Percentiles rank a stretch among this genome's conserved stretches.
Evolutionary conservation across 2,329 filamentous ascomycete genomes (phyloP).

Genomic region (Lasiodiplodia sp.): DNA sequence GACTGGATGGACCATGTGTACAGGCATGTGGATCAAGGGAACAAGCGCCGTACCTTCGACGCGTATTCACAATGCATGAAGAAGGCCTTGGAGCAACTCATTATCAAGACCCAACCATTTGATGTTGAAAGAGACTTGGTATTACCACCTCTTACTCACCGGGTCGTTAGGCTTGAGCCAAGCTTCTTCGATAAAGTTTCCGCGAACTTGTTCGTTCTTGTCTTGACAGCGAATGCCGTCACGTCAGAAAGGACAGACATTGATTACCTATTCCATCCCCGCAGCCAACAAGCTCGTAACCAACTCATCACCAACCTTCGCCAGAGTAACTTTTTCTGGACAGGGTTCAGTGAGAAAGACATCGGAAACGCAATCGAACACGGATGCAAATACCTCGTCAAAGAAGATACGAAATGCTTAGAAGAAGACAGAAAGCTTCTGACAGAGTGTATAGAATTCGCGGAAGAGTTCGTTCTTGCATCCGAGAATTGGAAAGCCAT

Average conservation of each 20-base stretch:
- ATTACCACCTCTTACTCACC: constrained; percentile 76
- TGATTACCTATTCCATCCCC: constrained; percentile 88
- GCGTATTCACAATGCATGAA: constrained; percentile 66
- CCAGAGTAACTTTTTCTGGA: constrained; percentile 86
- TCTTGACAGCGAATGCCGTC: constrained; percentile 84
- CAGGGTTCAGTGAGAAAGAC: constrained; percentile 72
- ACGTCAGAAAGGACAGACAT: constrained; percentile 83
- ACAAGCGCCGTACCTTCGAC: constrained; percentile 62
- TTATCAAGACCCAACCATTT: constrained; percentile 78
- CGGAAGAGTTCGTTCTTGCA: constrained; percentile 61
- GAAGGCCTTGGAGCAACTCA: constrained; percentile 76
- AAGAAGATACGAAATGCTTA: constrained; percentile 66
- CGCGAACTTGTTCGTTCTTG: constrained; percentile 83
- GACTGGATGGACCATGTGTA: constrained; percentile 78
- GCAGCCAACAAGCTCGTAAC: constrained; percentile 71
- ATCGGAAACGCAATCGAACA: constrained; percentile 70
- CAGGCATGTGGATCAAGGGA: constrained; percentile 50
- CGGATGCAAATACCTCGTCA: constrained; percentile 71
- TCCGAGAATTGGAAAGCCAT: constrained; percentile 72
- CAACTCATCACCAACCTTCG: constrained; percentile 79
- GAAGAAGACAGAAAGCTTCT: constrained; percentile 68
- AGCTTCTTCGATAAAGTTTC: constrained; percentile 85
- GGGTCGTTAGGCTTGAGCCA: constrained; percentile 76
- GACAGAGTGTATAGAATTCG: constrained; percentile 69
- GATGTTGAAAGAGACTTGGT: constrained; percentile 70